Base-by-base conservation (phyloP, 805 yeast species). In the Ogataea henricii region DNA sequence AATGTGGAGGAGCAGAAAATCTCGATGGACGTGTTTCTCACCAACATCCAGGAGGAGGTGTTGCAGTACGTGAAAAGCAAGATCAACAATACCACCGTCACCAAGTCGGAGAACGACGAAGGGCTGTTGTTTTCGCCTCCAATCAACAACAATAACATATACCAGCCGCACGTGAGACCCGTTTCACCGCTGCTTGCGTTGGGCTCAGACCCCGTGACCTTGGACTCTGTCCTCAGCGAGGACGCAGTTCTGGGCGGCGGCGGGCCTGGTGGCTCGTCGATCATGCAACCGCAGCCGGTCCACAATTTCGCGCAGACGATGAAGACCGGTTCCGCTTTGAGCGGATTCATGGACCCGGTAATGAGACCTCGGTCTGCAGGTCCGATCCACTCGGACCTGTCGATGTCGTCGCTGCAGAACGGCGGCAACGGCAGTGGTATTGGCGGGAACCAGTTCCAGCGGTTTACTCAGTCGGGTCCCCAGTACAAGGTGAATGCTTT, bases 331-430 rank as follows among this genome's bases (percentile, higher is more conserved):
- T 42, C 48, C 13, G 22, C 41, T 12, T 42, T 43, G 27, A 34
- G 40, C 14, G 43, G 45, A 14, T 32, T 46, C 33, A 32, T 37
- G 25, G 62, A 59, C 23, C 55, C 62, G 21, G 55, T 60, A 26
- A 48, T 50, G 38, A 65, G 81, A 52, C 79, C 81, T 9, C 67
- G 69, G 52, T 72, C 78, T 25, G 79, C 78, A 1, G 80, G 75
- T 23, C 76, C 78, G 26, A 60, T 56, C 42, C 47, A 51, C 43
- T 47, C 56, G 21, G 56, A 56, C 18, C 34, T 56, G 21, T 33
- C 54, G 20, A 44, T 56, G 45, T 20, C 55, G 13, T 47, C 57
- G 21, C 21, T 47, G 14, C 42, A 22, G 14, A 47, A 40, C 30
- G 40, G 34, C 27, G 32, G 32, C 10, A 7, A 6, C 13, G 12